Conservation (phyloP, 352 stramenopile genomes). For the Saprolegnia parasitica region DNA sequence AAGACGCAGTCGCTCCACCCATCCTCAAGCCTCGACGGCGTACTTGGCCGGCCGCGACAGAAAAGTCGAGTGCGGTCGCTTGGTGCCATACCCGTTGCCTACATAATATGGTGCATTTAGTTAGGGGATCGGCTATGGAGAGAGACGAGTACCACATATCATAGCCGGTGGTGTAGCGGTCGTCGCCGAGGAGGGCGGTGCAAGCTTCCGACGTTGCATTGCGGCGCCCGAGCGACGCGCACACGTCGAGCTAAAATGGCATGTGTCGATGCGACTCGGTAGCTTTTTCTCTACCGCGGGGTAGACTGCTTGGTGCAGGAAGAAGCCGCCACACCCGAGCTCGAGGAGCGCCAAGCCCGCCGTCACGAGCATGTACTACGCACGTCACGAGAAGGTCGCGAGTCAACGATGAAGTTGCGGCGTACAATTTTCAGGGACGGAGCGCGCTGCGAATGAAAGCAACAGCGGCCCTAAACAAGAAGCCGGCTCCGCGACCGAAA, state of each 20-base stretch:
- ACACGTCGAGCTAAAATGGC: neutral
- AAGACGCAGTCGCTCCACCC: neutral
- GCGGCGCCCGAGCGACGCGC: neutral
- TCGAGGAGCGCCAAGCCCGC: neutral
- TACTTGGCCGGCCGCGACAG: conserved; percentile 2
- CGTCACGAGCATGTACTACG: conserved; percentile 3
- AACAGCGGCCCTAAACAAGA: neutral
- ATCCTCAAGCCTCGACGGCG: neutral
- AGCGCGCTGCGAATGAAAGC: neutral
- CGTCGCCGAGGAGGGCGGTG: neutral
- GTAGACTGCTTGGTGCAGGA: neutral
- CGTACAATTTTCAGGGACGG: neutral
- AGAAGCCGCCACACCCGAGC: neutral
- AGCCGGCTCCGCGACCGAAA: neutral
- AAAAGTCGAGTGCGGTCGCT: neutral
- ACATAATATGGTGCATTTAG: neutral
- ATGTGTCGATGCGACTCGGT: neutral
- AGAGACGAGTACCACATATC: conserved; percentile 1
- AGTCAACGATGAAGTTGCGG: neutral
- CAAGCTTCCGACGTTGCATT: neutral
- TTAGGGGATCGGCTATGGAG: neutral
- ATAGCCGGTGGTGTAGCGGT: neutral
- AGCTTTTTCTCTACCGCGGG: neutral
- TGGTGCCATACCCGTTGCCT: conserved; percentile 1
- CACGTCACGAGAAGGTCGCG: neutral